A percentile compares a stretch with the other conserved stretches of the same genome.
These are phyloP conservation scores for Alopecurus myosuroides DNA, from an alignment of 176 grass and related monocot species.

Conservation along the genomic window DNA sequence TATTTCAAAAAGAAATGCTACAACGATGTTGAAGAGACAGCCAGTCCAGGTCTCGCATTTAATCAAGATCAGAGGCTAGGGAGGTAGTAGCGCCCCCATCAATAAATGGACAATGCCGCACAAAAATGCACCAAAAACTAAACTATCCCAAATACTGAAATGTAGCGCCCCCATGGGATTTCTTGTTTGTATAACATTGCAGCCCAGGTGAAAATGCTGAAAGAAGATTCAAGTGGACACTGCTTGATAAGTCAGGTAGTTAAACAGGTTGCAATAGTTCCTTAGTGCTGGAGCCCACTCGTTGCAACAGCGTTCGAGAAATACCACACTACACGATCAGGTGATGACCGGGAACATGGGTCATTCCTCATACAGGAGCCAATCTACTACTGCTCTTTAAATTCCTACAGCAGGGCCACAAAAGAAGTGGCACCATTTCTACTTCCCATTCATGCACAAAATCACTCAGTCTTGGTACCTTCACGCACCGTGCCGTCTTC, in stretches of 20 bases:
- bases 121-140: no score
- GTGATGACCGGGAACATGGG: conserved; percentile 6
- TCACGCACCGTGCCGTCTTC: not conserved
- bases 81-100: no score
- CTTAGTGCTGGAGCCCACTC: not conserved
- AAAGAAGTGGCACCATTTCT: not conserved
- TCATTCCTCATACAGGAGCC: not conserved
- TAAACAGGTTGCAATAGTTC: not conserved
- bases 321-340: not conserved
- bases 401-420: not conserved
- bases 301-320: not conserved
- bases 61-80: no score
- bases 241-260: not conserved
- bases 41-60: no score
- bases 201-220: not conserved
- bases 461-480: conserved; percentile 2
- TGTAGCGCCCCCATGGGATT: no score
- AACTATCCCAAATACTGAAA: no score
- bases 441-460: not conserved
- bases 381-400: not conserved
- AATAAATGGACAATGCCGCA: no score
- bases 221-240: not conserved
- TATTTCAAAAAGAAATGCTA: no score
- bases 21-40: no score
- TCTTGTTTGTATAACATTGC: not conserved